A percentile compares a stretch with the other conserved stretches of the same genome.
These are phyloP conservation scores for Trypethelium eluteriae DNA, from an alignment of 495 filamentous ascomycete species.

Conservation along the genomic window DNA sequence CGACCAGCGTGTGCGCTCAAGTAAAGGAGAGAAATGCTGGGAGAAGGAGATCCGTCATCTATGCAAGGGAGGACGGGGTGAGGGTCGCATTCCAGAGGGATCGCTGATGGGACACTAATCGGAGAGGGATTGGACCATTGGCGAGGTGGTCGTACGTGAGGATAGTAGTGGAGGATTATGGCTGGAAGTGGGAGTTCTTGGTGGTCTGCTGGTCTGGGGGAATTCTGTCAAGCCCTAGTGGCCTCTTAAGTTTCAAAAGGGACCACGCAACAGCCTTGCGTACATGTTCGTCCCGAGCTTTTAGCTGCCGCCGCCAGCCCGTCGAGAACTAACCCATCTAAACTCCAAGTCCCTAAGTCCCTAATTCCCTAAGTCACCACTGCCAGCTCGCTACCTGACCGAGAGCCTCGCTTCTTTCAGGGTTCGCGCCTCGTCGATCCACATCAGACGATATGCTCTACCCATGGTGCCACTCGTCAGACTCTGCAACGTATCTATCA, in stretches of 20 bases:
- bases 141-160: not conserved
- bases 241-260: slow-evolving; percentile 12
- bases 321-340: not conserved
- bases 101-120: slow-evolving; percentile 4
- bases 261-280: slow-evolving; percentile 12
- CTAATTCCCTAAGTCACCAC: too few relatives aligned
- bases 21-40: slow-evolving; percentile 7
- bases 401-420: not conserved
- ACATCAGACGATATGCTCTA: not conserved
- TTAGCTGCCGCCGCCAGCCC: slow-evolving; percentile 4
- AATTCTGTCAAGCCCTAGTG: slow-evolving; percentile 11
- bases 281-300: slow-evolving; percentile 2
- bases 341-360: too few relatives aligned
- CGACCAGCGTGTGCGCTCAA: slow-evolving; percentile 11
- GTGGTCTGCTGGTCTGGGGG: not conserved
- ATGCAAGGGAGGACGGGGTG: not conserved
- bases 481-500: not conserved
- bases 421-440: not conserved
- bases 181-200: too few relatives aligned
- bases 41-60: not conserved
- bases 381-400: too few relatives aligned
- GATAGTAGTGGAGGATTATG: not conserved
- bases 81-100: slow-evolving; percentile 6
- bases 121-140: not conserved
- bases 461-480: not conserved